These are phyloP conservation scores for Collybia mongolica DNA, from an alignment of 768 basidiomycete species.

Conservation along the genomic window DNA sequence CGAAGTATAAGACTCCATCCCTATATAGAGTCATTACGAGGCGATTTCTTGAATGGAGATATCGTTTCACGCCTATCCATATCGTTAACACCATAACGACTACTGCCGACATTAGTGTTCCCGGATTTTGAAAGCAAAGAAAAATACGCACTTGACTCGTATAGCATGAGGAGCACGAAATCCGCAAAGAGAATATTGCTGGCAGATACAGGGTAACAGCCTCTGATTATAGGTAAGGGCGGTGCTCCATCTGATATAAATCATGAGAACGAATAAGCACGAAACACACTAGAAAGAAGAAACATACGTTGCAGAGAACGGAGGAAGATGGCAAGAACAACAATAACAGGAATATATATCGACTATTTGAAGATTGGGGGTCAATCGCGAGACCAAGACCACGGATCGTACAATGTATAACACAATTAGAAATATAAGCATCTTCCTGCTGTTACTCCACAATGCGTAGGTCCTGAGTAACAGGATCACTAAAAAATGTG, in stretches of 20 bases:
- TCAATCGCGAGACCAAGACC: neutral
- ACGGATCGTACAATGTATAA: neutral
- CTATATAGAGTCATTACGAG: slow-evolving; percentile 1
- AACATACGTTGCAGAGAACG: slow-evolving; percentile 1
- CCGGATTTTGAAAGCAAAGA: neutral
- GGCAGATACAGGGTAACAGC: neutral
- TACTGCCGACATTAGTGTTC: neutral
- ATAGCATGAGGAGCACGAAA: neutral
- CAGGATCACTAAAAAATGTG: neutral
- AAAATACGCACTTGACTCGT: neutral
- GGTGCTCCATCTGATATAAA: neutral
- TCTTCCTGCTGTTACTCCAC: neutral
- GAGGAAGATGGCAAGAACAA: slow-evolving; percentile 1
- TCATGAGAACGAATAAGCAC: neutral
- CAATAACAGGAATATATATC: neutral
- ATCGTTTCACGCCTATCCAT: slow-evolving; percentile 4
- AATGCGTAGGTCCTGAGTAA: neutral
- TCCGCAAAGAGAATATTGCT: neutral
- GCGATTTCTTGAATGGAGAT: slow-evolving; percentile 2
- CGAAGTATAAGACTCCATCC: neutral
- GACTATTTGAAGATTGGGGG: neutral
- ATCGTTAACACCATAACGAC: neutral
- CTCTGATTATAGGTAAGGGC: neutral
- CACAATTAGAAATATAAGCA: neutral
- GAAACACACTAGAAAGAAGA: neutral